Percentiles rank a stretch among this genome's conserved stretches.
Evolutionary conservation across 345 rosid genomes (phyloP).

Genomic region (Triadica sebifera): DNA sequence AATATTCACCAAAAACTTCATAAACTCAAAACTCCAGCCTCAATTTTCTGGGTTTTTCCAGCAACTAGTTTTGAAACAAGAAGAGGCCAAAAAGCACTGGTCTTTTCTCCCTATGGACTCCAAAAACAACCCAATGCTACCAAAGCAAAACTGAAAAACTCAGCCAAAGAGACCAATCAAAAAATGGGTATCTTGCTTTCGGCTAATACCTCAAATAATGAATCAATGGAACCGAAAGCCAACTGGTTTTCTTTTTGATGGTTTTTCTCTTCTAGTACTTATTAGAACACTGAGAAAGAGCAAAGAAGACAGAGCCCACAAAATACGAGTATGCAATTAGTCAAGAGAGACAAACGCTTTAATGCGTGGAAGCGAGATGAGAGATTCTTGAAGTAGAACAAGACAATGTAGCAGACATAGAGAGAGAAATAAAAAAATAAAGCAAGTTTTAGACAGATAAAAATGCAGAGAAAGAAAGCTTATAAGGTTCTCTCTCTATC

Average conservation of each 20-base stretch:
- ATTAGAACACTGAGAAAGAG: conserved; percentile 5
- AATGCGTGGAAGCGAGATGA: conserved; percentile 68
- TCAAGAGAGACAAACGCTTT: conserved; percentile 36
- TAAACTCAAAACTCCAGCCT: conserved; percentile 19
- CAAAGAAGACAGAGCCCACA: conserved; percentile 29
- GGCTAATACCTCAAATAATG: conserved; percentile 8
- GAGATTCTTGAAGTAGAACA: conserved; percentile 66
- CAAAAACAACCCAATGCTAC: background rate
- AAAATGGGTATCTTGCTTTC: background rate
- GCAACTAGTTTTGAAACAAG: background rate
- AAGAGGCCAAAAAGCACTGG: conserved; percentile 13
- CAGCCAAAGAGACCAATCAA: background rate
- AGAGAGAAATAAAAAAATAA: conserved; percentile 27
- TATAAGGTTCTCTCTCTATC: conserved; percentile 32
- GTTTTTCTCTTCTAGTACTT: conserved; percentile 21
- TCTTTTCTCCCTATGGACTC: conserved; percentile 3
- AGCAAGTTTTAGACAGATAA: conserved; percentile 14
- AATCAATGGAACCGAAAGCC: conserved; percentile 25
- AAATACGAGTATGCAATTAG: conserved; percentile 27
- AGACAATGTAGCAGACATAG: conserved; percentile 70
- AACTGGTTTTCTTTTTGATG: conserved; percentile 23
- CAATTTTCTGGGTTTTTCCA: conserved; percentile 14
- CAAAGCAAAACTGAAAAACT: conserved; percentile 1
- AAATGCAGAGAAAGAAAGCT: conserved; percentile 24
- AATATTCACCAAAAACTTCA: conserved; percentile 23